A percentile compares a stretch with the other conserved stretches of the same genome.
These are phyloP conservation scores for Bertia moriformis DNA, from an alignment of 2,329 filamentous ascomycete species.

Conservation along the genomic window DNA sequence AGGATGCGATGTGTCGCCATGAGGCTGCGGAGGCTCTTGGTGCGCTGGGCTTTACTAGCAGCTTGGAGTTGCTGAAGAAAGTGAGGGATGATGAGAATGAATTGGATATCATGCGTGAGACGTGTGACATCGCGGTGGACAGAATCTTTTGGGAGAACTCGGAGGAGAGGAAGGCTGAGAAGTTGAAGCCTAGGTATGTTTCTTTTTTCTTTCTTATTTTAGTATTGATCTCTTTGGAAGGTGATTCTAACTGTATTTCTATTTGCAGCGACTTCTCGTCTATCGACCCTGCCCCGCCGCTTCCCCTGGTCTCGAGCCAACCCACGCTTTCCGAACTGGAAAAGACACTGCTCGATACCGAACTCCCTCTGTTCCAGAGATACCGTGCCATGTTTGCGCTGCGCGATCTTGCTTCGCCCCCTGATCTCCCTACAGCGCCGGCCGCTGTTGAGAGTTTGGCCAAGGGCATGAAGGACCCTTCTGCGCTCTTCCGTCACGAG, in stretches of 20 bases:
- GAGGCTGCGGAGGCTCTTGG: slow-evolving; percentile 62
- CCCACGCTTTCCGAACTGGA: slow-evolving; percentile 46
- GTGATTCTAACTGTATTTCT: background rate
- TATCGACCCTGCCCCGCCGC: slow-evolving; percentile 59
- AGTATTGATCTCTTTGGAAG: background rate
- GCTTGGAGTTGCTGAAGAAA: slow-evolving; percentile 40
- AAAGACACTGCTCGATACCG: slow-evolving; percentile 45
- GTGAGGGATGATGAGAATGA: slow-evolving; percentile 46
- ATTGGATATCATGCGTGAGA: slow-evolving; percentile 52
- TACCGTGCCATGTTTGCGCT: slow-evolving; percentile 67
- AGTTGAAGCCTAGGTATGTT: slow-evolving; percentile 45
- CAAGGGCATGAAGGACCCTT: slow-evolving; percentile 51
- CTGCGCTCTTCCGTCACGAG: slow-evolving; percentile 61
- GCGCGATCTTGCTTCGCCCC: slow-evolving; percentile 59
- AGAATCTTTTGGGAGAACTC: slow-evolving; percentile 58
- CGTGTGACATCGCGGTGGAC: slow-evolving; percentile 60
- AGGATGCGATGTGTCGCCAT: slow-evolving; percentile 61
- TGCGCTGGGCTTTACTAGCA: slow-evolving; percentile 46
- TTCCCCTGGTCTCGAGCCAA: slow-evolving; percentile 33
- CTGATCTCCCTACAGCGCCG: slow-evolving; percentile 51
- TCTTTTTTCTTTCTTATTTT: slow-evolving; percentile 3
- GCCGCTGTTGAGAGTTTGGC: slow-evolving; percentile 52
- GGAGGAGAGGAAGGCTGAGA: slow-evolving; percentile 37
- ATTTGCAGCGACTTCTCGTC: slow-evolving; percentile 52
- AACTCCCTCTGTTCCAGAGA: slow-evolving; percentile 55